Conservation (phyloP, 148 eudicot genomes). For the Camellia granthamiana region DNA sequence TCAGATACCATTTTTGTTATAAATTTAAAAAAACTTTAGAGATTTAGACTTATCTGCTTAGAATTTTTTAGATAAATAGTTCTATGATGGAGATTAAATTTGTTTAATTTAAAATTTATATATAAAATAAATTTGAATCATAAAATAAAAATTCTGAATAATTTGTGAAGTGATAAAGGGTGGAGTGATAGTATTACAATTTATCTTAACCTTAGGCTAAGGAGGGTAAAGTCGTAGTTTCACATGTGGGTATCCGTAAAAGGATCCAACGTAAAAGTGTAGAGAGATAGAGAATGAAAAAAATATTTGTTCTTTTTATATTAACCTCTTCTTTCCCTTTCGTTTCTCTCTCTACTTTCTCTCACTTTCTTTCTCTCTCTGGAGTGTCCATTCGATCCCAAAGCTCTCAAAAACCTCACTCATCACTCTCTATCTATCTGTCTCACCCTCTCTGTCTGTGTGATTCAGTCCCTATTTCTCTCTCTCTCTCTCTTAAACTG, state of each 20-base stretch:
- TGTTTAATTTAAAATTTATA: too few relatives aligned
- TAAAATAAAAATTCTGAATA: too few relatives aligned
- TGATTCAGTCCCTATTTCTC: conserved; percentile 13
- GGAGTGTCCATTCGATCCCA: not conserved
- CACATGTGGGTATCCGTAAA: conserved; percentile 16
- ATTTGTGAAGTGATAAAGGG: too few relatives aligned
- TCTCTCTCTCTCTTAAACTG: conserved; percentile 11
- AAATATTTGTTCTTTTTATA: not conserved
- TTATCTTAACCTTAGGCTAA: too few relatives aligned
- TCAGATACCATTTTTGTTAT: too few relatives aligned
- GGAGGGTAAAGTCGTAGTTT: conserved; percentile 10
- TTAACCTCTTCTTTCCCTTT: not conserved
- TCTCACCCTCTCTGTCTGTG: not conserved
- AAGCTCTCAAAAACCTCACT: conserved; percentile 7
- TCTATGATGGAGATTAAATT: too few relatives aligned
- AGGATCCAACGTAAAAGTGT: conserved; percentile 33
- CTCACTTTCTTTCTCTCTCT: conserved; percentile 26
- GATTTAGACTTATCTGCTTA: too few relatives aligned
- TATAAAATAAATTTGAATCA: too few relatives aligned
- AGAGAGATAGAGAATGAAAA: conserved; percentile 1
- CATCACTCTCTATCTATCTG: too few relatives aligned
- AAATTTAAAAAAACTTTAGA: too few relatives aligned
- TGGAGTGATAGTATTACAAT: too few relatives aligned
- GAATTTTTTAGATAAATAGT: too few relatives aligned
- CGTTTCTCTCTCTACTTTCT: not conserved